Evolutionary conservation across 257 asterid species (phyloP).

Genomic region (Coffea eugenioides): DNA sequence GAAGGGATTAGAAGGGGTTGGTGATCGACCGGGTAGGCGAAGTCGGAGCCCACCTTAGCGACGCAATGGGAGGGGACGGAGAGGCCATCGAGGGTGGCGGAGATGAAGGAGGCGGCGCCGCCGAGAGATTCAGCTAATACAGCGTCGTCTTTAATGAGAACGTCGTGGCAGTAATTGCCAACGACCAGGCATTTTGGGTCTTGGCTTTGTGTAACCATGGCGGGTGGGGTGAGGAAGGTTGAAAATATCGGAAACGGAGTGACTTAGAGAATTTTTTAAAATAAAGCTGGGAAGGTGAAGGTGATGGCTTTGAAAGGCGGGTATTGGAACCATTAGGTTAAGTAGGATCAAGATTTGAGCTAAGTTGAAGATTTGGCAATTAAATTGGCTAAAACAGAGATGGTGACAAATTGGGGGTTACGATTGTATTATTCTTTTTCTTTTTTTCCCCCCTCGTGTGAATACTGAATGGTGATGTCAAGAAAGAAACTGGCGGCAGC

Average conservation of each 20-base stretch:
- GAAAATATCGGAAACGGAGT: too few relatives aligned
- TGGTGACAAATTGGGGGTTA: neutral
- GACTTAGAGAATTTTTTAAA: neutral
- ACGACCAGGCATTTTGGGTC: constrained; percentile 52
- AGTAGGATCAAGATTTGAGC: neutral
- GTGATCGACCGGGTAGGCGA: constrained; percentile 54
- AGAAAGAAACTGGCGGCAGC: neutral
- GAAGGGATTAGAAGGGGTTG: constrained; percentile 39
- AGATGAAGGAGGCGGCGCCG: constrained; percentile 88
- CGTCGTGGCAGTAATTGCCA: constrained; percentile 95
- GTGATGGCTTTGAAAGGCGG: neutral
- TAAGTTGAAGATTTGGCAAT: neutral
- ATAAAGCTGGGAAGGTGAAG: neutral
- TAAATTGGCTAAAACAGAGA: neutral
- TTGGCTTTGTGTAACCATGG: constrained; percentile 24
- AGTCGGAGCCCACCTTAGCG: constrained; percentile 78
- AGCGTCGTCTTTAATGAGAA: constrained; percentile 62
- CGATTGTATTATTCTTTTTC: neutral
- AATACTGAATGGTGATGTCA: neutral
- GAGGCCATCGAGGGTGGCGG: constrained; percentile 73
- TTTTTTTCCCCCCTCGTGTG: too few relatives aligned
- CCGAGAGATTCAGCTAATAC: constrained; percentile 77
- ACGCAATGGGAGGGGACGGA: constrained; percentile 51
- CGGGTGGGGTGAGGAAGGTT: neutral
- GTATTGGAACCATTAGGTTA: constrained; percentile 5